phyloP scores from a whole-genome alignment of 768 basidiomycete genomes.

The Leccinum variicolor region DNA sequence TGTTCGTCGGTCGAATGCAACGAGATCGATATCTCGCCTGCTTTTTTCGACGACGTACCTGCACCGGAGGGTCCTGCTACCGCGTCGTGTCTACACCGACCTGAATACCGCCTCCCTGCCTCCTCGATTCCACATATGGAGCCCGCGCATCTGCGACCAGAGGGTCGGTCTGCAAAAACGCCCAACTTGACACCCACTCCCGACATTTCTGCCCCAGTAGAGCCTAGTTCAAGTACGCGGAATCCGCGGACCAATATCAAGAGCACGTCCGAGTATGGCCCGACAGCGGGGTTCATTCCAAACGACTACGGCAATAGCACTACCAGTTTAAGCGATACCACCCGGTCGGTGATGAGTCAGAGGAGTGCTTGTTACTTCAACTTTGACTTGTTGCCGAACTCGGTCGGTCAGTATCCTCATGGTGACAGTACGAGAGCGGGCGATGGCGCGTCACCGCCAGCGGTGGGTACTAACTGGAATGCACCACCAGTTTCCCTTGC shows the following conservation, averaged over 20 bases:
- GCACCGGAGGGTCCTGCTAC: slow-evolving; percentile 45
- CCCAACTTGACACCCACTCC: not conserved
- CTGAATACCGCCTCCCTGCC: slow-evolving; percentile 22
- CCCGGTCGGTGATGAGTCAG: slow-evolving; percentile 14
- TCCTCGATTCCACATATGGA: slow-evolving; percentile 20
- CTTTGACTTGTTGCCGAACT: slow-evolving; percentile 25
- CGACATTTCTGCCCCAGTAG: not conserved
- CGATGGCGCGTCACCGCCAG: not conserved
- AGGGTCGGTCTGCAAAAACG: not conserved
- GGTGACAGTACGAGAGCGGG: not conserved
- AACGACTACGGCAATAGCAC: slow-evolving; percentile 8
- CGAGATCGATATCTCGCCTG: slow-evolving; percentile 40
- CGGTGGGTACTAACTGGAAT: too few species aligned
- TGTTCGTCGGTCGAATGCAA: slow-evolving; percentile 13
- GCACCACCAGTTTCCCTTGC: not conserved
- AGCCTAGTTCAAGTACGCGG: slow-evolving; percentile 3
- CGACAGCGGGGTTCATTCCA: slow-evolving; percentile 30
- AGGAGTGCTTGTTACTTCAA: slow-evolving; percentile 23
- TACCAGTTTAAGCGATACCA: slow-evolving; percentile 4
- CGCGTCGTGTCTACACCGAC: slow-evolving; percentile 33
- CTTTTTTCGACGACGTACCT: slow-evolving; percentile 42
- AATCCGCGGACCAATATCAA: not conserved
- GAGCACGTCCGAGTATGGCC: slow-evolving; percentile 15
- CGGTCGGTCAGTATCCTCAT: not conserved
- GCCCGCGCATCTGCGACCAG: slow-evolving; percentile 13